Evolutionary conservation across 2,329 filamentous ascomycete species (phyloP), one percentile per base, ranked within the genome.

Genomic region (Elsinoe arachidis): DNA sequence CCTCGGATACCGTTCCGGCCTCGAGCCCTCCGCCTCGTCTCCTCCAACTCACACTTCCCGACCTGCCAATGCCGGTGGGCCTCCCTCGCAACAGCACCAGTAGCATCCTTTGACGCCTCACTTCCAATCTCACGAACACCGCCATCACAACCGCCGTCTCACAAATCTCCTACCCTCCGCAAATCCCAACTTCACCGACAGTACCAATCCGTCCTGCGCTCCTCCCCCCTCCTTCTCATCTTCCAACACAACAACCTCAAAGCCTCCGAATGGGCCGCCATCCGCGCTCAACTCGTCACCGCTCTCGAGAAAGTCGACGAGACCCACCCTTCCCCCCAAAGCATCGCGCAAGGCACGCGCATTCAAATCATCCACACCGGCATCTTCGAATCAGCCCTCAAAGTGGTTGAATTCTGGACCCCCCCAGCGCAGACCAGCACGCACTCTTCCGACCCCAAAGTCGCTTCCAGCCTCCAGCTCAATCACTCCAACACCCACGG

Each of bases 151-250:
- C 92, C 91, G 2, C 90, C 89, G 3, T 95, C 88, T 56, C 87
- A 95, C 70, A 88, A 92, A 69, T 87, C 85, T 17, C 82, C 91
- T 47, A 87, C 95, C 69, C 86, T 86, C 67, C 87, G 92, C 70
- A 96, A 97, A 75, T 86, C 90, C 14, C 93, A 99, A 73, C 80
- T 97, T 17, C 82, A 87, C 63, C 84, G 91, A 58, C 84, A 87
- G 65, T 96, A 96, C 74, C 89, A 91, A 54, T 93, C 91, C 47
- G 78, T 96, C 60, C 82, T 96, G 59, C 88, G 88, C 59, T 90
- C 90, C 19, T 86, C 88, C 10, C 90, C 91, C 39, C 73, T 96
- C 60, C 85, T 95, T 64, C 80, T 96, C 59, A 80, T 96, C 66
- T 95, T 96, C 78, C 85, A 88, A 69, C 85, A 88, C 76, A 87